These are phyloP conservation scores for Parastagonospora avenae DNA, from an alignment of 2,329 filamentous ascomycete genomes.

Conservation along the genomic window DNA sequence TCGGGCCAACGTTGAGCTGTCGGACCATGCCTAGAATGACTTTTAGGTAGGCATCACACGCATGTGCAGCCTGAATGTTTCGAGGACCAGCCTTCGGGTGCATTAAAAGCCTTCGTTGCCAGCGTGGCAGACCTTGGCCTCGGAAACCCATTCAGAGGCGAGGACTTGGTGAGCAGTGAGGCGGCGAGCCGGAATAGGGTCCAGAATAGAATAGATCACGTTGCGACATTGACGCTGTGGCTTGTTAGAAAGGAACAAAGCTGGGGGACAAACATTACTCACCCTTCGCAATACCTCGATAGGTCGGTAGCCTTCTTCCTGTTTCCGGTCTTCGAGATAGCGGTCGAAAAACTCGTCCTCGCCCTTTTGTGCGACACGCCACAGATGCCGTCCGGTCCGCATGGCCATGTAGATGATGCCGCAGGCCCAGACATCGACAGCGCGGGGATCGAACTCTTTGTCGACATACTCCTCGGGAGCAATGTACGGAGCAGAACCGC, in stretches of 20 bases:
- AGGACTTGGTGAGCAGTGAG: constrained; percentile 96
- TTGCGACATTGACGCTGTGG: constrained; percentile 90
- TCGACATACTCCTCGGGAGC: constrained; percentile 95
- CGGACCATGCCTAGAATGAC: neutral
- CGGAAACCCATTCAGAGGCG: constrained; percentile 97
- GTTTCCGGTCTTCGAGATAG: constrained; percentile 88
- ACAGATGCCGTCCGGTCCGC: constrained; percentile 92
- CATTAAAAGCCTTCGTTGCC: constrained; percentile 88
- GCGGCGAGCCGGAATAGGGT: constrained; percentile 88
- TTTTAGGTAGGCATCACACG: constrained; percentile 4
- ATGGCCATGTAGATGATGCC: constrained; percentile 99
- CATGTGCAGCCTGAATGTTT: constrained; percentile 16
- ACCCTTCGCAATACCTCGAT: constrained; percentile 96
- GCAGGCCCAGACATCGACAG: constrained; percentile 98
- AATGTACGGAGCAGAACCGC: constrained; percentile 96
- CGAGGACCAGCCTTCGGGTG: constrained; percentile 9
- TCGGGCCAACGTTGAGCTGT: neutral
- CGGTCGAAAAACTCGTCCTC: constrained; percentile 97
- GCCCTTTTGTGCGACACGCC: constrained; percentile 95
- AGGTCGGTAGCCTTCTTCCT: constrained; percentile 93
- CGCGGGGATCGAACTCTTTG: constrained; percentile 93
- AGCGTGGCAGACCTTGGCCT: constrained; percentile 95
- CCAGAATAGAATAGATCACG: constrained; percentile 97
- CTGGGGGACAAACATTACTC: constrained; percentile 51
- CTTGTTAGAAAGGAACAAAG: constrained; percentile 18